Percentiles rank a stretch among this genome's conserved stretches.
These are phyloP conservation scores for Flammula alnicola DNA, from an alignment of 1,284 basidiomycete species.

Conservation along the genomic window DNA sequence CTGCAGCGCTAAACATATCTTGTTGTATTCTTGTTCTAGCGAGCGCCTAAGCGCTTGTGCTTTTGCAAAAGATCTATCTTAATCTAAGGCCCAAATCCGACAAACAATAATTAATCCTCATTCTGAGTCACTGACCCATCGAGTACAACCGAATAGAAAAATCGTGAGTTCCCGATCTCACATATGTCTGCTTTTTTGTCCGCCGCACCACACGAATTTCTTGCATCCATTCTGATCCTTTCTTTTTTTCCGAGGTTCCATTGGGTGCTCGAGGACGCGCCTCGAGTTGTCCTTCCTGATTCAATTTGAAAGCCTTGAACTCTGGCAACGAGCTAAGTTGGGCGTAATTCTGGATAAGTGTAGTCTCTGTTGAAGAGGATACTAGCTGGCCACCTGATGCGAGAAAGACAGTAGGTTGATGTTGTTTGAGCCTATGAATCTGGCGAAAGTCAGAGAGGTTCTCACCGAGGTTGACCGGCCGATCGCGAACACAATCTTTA, in stretches of 20 bases:
- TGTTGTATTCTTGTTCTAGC: no score
- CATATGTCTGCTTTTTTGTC: slow-evolving; percentile 26
- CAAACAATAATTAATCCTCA: slow-evolving; percentile 2
- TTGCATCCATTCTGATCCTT: slow-evolving; percentile 19
- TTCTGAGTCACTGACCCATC: slow-evolving; percentile 15
- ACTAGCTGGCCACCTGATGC: neutral
- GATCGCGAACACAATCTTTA: no score
- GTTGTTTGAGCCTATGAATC: no score
- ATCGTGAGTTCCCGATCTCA: slow-evolving; percentile 26
- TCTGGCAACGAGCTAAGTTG: slow-evolving; percentile 25
- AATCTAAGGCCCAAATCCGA: no score
- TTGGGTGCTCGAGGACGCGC: neutral
- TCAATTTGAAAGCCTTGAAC: slow-evolving; percentile 25
- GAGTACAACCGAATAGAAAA: slow-evolving; percentile 26
- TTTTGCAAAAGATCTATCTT: no score
- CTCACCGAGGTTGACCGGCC: no score
- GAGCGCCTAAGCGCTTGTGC: slow-evolving; percentile 7
- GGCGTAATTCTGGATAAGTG: slow-evolving; percentile 20
- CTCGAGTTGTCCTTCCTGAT: slow-evolving; percentile 10
- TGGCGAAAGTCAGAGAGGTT: no score
- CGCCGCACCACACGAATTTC: slow-evolving; percentile 22
- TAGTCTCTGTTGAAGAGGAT: neutral
- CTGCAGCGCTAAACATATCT: no score
- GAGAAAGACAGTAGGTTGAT: no score
- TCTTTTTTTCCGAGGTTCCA: neutral